Percentiles rank a stretch among this genome's conserved stretches.
These are phyloP conservation scores for Stevia rebaudiana DNA, from an alignment of 140 eudicot genomes.

Conservation along the genomic window DNA sequence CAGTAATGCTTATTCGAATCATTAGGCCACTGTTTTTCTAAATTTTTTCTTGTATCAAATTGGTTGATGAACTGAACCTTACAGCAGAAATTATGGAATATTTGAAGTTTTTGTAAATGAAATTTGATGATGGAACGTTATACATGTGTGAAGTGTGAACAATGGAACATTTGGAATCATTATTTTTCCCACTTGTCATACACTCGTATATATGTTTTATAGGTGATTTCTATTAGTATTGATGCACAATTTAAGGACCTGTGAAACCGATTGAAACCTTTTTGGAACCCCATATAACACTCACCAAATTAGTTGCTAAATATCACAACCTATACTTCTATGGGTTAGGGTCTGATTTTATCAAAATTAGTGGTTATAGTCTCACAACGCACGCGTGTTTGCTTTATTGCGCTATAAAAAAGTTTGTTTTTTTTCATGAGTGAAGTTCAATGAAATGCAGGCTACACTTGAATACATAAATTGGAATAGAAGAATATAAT, in stretches of 20 bases:
- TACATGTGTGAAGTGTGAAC: neutral
- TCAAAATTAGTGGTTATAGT: neutral
- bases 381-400: neutral
- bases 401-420: too few relatives aligned
- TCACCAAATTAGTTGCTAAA: constrained; percentile 1
- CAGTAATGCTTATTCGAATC: neutral
- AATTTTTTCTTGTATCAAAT: neutral
- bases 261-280: neutral
- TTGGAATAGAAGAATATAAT: neutral
- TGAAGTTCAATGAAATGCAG: neutral
- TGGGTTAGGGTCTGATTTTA: neutral
- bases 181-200: neutral
- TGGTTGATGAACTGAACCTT: neutral
- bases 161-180: neutral
- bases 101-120: neutral
- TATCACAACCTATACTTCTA: neutral
- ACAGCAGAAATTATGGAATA: neutral
- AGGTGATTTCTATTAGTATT: neutral
- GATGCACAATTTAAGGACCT: neutral
- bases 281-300: constrained; percentile 2
- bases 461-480: neutral
- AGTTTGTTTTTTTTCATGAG: neutral
- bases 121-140: neutral
- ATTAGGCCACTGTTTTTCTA: neutral
- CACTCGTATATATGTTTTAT: too few relatives aligned